These are phyloP conservation scores for Oryza meyeriana DNA, from an alignment of 176 grass and related monocot species.

Conservation along the genomic window DNA sequence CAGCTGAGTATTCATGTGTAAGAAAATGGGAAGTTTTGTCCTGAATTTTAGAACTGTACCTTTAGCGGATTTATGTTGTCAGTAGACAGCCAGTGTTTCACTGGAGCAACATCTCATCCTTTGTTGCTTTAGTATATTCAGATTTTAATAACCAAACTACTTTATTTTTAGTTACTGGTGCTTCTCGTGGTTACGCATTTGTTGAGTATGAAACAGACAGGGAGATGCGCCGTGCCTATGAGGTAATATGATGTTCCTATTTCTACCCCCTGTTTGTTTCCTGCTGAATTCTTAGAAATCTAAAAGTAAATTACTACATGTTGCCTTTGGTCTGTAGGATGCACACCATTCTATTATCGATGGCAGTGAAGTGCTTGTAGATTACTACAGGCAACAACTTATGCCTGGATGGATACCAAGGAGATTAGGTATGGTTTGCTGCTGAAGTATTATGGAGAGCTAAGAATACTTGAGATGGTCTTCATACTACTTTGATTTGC, in stretches of 20 bases:
- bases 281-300: neutral
- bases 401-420: slow-evolving; percentile 98
- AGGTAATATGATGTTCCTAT: slow-evolving; percentile 34
- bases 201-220: slow-evolving; percentile 85
- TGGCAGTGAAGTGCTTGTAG: slow-evolving; percentile 85
- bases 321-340: slow-evolving; percentile 48
- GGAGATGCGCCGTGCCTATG: slow-evolving; percentile 78
- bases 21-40: neutral
- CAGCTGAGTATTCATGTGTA: neutral
- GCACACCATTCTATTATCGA: slow-evolving; percentile 83
- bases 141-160: neutral
- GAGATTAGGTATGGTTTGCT: slow-evolving; percentile 60
- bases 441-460: neutral
- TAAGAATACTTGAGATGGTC: slow-evolving; percentile 16
- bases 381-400: slow-evolving; percentile 90
- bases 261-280: neutral
- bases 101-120: neutral
- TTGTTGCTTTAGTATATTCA: neutral
- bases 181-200: slow-evolving; percentile 87
- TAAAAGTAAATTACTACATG: neutral
- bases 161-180: slow-evolving; percentile 73
- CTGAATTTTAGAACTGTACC: neutral
- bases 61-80: neutral
- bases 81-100: neutral
- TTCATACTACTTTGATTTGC: slow-evolving; percentile 2